Evolutionary conservation across 441 rosid species (phyloP).

Genomic region (Croton laevigatus): DNA sequence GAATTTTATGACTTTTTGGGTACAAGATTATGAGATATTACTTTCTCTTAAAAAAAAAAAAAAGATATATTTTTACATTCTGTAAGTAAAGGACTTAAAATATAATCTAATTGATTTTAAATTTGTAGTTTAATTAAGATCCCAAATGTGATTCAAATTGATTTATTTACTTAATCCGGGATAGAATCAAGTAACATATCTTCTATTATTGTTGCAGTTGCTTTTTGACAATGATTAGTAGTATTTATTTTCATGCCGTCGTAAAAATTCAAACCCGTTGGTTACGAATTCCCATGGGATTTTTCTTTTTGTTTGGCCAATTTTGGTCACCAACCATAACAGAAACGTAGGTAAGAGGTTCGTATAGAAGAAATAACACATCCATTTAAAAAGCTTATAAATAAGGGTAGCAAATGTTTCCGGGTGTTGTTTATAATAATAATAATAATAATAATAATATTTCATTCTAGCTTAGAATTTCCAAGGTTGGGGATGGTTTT

Average conservation of each 20-base stretch:
- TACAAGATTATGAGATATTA: too few species aligned
- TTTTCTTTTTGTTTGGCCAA: constrained; percentile 14
- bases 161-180: not conserved
- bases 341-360: too few species aligned
- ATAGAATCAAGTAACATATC: constrained; percentile 2
- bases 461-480: too few species aligned
- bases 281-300: not conserved
- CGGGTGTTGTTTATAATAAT: too few species aligned
- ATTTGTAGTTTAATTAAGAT: not conserved
- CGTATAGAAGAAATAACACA: too few species aligned
- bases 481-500: too few species aligned
- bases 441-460: too few species aligned
- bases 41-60: too few species aligned
- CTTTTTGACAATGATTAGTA: not conserved
- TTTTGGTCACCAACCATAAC: constrained; percentile 18
- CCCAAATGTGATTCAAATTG: not conserved
- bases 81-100: too few species aligned
- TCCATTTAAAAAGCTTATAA: not conserved
- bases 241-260: not conserved
- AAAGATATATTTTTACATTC: too few species aligned
- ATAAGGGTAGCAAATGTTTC: too few species aligned
- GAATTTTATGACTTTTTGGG: too few species aligned
- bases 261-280: constrained; percentile 2
- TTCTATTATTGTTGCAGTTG: constrained; percentile 15
- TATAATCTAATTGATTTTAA: constrained; percentile 3